Percentiles rank a stretch among this genome's conserved stretches.
Evolutionary conservation across 2,329 filamentous ascomycete genomes (phyloP).

Genomic region (Apiospora kogelbergensis): DNA sequence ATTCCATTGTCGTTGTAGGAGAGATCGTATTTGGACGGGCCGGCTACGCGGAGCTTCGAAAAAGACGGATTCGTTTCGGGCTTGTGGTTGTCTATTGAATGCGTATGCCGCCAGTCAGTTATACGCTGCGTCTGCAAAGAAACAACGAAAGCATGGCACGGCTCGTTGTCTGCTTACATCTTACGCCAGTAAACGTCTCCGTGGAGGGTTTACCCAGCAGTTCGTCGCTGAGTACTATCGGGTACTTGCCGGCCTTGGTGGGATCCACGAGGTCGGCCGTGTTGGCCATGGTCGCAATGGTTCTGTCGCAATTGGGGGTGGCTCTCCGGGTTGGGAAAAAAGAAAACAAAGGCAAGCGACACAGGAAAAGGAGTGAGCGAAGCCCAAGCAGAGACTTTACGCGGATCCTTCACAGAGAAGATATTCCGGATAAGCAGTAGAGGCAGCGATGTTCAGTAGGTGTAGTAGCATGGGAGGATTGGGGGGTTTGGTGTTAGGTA

Average conservation of each 20-base stretch:
- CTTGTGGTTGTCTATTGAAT: constrained; percentile 60
- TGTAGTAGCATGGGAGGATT: background rate
- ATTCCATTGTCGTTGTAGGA: constrained; percentile 54
- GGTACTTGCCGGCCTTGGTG: constrained; percentile 61
- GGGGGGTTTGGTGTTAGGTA: background rate
- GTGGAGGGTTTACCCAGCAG: constrained; percentile 56
- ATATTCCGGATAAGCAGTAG: background rate
- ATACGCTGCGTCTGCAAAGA: background rate
- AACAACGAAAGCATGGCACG: background rate
- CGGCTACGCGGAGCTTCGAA: constrained; percentile 51
- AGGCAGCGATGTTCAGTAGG: background rate
- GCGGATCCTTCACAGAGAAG: background rate
- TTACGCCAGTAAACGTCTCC: constrained; percentile 59
- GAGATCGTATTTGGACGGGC: constrained; percentile 53
- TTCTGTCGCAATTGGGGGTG: background rate
- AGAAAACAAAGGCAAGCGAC: background rate
- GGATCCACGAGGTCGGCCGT: constrained; percentile 49
- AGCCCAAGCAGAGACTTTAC: background rate
- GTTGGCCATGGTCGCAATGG: constrained; percentile 11
- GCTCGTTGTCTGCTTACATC: constrained; percentile 45
- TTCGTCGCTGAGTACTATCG: constrained; percentile 62
- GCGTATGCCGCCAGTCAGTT: background rate
- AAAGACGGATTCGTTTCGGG: constrained; percentile 50
- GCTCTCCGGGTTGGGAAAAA: background rate
- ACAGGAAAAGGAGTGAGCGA: background rate